Evolutionary conservation across 2,329 filamentous ascomycete species (phyloP).

Genomic region (Apiospora arundinis): DNA sequence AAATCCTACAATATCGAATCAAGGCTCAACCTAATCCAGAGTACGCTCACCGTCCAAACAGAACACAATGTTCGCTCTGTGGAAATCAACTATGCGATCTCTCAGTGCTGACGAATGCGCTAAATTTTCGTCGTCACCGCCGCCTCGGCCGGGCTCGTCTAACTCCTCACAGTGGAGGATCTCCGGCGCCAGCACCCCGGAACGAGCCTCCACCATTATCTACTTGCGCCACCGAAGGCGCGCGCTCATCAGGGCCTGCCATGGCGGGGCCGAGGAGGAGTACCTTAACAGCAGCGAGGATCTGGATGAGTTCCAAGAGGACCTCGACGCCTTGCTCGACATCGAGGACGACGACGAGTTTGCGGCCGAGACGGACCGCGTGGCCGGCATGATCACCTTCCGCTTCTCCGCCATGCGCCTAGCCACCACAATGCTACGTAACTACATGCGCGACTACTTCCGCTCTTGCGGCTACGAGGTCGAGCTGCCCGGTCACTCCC

Average conservation of each 20-base stretch:
- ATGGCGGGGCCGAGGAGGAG: neutral
- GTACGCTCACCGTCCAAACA: no score
- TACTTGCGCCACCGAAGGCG: neutral
- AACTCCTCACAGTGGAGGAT: neutral
- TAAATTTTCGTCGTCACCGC: neutral
- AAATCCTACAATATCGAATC: neutral
- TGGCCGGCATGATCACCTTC: neutral
- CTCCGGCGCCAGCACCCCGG: neutral
- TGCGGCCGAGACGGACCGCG: neutral
- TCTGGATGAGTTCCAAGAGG: neutral
- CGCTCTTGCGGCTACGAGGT: neutral
- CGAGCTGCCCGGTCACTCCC: neutral
- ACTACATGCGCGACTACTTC: neutral
- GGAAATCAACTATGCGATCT: neutral
- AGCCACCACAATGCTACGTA: neutral
- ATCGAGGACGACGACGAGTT: neutral
- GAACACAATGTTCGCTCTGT: neutral
- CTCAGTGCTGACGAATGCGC: neutral
- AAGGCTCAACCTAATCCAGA: no score
- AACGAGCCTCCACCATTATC: neutral
- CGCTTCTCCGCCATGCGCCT: neutral
- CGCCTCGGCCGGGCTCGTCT: no score
- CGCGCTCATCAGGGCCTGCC: neutral
- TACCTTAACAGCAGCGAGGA: neutral
- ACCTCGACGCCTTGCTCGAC: neutral